Evolutionary conservation across 2,329 filamentous ascomycete genomes (phyloP), one percentile per base, ranked within the genome.

Genomic region (Myotisia sp.): DNA sequence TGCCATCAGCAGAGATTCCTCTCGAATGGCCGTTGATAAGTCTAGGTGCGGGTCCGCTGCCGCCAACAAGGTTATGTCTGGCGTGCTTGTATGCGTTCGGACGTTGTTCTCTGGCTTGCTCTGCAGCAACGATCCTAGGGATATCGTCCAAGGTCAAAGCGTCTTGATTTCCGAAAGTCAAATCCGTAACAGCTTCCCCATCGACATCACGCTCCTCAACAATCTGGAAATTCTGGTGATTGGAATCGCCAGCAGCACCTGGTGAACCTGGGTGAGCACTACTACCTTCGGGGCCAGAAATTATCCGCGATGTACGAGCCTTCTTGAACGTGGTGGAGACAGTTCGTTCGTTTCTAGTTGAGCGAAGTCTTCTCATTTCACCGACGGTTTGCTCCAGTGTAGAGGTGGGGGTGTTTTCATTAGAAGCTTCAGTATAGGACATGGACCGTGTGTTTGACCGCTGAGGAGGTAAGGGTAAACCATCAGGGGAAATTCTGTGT

Each of bases 341-440:
- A 49, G 92, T 84, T 51, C 92, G 87, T 51, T 98, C 87, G 52
- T 95, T 78, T 19, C 90, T 77, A 14, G 87, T 95, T 41, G 90
- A 95, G 44, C 87, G 76, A 39, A 98, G 62, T 42, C 90, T 74
- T 48, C 85, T 78, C 52, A 98, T 90, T 58, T 98, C 90, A 45
- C 90, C 92, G 46, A 98, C 76, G 29, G 87, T 93, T 60, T 86
- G 92, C 62, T 95, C 87, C 53, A 95, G 90, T 32, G 80, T 83
- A 33, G 80, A 83, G 48, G 76, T 71, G 44, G 75, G 70, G 40
- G 70, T 68, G 39, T 74, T 69, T 20, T 63, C 64, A 33, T 77
- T 63, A 38, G 67, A 58, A 42, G 72, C 70, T 16, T 74, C 78
- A 28, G 72, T 72, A 52, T 78, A 79, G 2, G 79, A 83, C 47